Evolutionary conservation across 208 protist genomes (phyloP).

Genomic region (Leishmania braziliensis): DNA sequence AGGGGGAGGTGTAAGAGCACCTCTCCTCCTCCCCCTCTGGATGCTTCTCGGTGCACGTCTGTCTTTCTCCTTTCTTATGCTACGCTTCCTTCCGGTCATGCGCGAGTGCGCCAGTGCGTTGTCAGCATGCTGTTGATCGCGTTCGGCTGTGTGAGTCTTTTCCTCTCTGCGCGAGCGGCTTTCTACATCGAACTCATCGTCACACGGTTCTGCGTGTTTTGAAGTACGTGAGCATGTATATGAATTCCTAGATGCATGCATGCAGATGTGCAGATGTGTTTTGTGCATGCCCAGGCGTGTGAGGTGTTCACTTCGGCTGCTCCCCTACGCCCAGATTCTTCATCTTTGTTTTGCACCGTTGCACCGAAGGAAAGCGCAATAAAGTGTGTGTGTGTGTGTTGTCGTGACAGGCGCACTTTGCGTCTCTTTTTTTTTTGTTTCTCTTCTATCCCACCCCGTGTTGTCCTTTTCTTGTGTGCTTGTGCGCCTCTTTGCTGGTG

Average conservation of each 20-base stretch:
- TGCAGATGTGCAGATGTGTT: background rate
- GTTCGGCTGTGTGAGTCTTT: background rate
- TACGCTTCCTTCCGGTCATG: background rate
- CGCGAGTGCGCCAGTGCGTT: background rate
- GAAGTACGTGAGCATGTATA: constrained; percentile 1
- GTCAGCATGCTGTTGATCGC: background rate
- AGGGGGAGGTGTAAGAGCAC: background rate
- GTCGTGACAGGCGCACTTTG: background rate
- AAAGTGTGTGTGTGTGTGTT: background rate
- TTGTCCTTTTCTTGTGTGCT: background rate
- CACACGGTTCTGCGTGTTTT: background rate
- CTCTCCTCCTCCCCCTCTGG: background rate
- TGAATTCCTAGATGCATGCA: constrained; percentile 8
- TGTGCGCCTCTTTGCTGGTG: background rate
- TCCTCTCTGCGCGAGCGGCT: background rate
- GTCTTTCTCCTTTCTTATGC: background rate
- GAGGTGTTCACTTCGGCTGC: too few species aligned
- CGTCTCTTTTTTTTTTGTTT: background rate
- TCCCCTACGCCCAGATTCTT: background rate
- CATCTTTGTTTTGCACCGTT: background rate
- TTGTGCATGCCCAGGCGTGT: too few species aligned
- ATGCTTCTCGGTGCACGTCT: background rate
- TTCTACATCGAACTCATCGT: background rate
- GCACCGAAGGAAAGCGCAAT: too few species aligned
- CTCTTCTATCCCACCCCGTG: background rate